phyloP scores from a whole-genome alignment of 2,329 filamentous ascomycete genomes.

The Cladophialophora exuberans region DNA sequence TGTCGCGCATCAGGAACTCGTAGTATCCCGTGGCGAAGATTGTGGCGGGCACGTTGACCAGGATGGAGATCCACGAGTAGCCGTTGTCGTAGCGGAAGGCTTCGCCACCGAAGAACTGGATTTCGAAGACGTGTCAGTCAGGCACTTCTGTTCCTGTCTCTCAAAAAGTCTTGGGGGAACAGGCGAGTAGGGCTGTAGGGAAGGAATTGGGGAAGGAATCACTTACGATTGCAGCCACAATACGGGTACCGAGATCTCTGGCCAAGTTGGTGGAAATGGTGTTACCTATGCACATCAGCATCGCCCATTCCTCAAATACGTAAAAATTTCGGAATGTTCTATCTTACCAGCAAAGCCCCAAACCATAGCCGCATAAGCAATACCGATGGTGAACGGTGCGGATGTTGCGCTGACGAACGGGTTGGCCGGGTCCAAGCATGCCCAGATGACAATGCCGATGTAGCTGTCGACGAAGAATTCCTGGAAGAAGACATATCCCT shows the following conservation, averaged over 20 bases:
- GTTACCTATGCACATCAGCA: slow-evolving; percentile 37
- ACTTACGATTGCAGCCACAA: slow-evolving; percentile 62
- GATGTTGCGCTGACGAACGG: slow-evolving; percentile 55
- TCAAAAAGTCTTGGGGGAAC: no score
- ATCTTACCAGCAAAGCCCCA: slow-evolving; percentile 56
- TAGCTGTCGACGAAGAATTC: slow-evolving; percentile 64
- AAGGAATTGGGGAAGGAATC: no score
- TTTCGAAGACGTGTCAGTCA: no score
- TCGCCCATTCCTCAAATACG: background rate
- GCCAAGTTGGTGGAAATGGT: slow-evolving; percentile 62
- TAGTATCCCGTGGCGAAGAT: slow-evolving; percentile 59
- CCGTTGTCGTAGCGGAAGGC: slow-evolving; percentile 48
- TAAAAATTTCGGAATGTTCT: background rate
- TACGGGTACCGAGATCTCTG: slow-evolving; percentile 61
- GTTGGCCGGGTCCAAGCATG: slow-evolving; percentile 61
- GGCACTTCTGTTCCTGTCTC: no score
- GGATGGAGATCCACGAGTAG: slow-evolving; percentile 58
- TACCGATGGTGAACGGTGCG: slow-evolving; percentile 59
- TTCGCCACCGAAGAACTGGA: slow-evolving; percentile 59
- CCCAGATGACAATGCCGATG: slow-evolving; percentile 62
- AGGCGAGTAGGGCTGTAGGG: no score
- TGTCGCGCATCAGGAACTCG: slow-evolving; percentile 59
- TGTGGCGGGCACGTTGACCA: slow-evolving; percentile 62
- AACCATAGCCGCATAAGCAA: slow-evolving; percentile 58
- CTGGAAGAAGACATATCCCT: slow-evolving; percentile 61